Evolutionary conservation across 306 rosid genomes (phyloP).

Genomic region (Neltuma alba): DNA sequence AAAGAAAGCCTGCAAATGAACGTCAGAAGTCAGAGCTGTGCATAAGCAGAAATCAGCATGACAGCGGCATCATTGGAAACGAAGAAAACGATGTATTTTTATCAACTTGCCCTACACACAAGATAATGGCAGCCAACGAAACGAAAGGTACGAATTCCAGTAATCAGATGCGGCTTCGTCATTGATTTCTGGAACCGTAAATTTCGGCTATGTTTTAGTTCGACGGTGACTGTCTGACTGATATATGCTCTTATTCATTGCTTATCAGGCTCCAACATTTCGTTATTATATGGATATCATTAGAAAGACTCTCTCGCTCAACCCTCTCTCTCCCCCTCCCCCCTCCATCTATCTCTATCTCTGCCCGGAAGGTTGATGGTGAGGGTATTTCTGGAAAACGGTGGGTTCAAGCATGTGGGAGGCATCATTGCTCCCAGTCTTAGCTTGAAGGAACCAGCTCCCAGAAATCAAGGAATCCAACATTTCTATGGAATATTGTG

Average conservation of each 20-base stretch:
- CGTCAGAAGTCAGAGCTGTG: background rate
- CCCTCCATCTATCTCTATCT: background rate
- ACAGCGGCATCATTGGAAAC: background rate
- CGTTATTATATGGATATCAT: background rate
- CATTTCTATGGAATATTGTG: too few species aligned
- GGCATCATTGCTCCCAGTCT: background rate
- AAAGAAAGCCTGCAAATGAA: background rate
- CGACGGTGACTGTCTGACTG: background rate
- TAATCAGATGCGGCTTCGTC: background rate
- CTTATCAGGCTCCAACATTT: conserved; percentile 3
- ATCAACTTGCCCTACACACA: background rate
- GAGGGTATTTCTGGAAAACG: background rate
- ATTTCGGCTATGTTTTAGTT: background rate
- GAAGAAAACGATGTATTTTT: background rate
- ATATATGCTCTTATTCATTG: background rate
- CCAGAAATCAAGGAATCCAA: too few species aligned
- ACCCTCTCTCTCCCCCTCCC: too few species aligned
- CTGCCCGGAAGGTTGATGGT: background rate
- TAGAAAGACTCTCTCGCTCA: background rate
- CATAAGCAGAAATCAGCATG: background rate
- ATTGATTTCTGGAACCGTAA: background rate
- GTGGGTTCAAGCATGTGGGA: background rate
- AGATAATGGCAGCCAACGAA: conserved; percentile 6
- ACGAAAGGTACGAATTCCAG: conserved; percentile 19
- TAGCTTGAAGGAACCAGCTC: too few species aligned